A percentile compares a stretch with the other conserved stretches of the same genome.
These are phyloP conservation scores for Lipomyces oligophaga DNA, from an alignment of 805 yeast species.

Conservation along the genomic window DNA sequence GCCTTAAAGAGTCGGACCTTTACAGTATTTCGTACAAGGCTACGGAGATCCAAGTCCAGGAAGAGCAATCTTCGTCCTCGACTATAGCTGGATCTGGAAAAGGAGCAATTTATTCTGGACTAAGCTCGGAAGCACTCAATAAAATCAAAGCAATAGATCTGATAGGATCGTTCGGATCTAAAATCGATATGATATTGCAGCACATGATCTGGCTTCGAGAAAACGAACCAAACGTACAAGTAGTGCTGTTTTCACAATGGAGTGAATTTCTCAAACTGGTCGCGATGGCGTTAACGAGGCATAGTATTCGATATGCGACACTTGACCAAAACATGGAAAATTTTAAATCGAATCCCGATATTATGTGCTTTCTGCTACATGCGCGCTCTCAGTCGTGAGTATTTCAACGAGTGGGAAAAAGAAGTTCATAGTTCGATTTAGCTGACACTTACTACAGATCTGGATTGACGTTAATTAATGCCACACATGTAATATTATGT, in stretches of 20 bases:
- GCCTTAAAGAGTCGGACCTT: constrained; percentile 48
- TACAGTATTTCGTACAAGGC: constrained; percentile 65
- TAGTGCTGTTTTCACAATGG: constrained; percentile 90
- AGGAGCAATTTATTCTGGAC: constrained; percentile 32
- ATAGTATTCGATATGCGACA: constrained; percentile 56
- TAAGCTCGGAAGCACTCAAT: constrained; percentile 29
- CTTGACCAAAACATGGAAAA: constrained; percentile 39
- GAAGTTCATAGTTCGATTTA: background rate
- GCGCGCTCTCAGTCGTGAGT: constrained; percentile 73
- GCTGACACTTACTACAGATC: constrained; percentile 42
- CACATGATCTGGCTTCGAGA: constrained; percentile 62
- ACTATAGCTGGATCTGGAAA: background rate
- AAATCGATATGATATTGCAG: constrained; percentile 75
- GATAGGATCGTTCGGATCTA: constrained; percentile 67
- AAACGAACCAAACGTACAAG: constrained; percentile 62
- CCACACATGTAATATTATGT: constrained; percentile 85
- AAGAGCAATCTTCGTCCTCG: constrained; percentile 14
- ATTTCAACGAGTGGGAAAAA: background rate
- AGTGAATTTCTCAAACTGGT: constrained; percentile 64
- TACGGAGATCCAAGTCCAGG: constrained; percentile 40
- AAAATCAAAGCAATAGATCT: constrained; percentile 44
- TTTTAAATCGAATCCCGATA: constrained; percentile 39
- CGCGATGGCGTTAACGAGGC: constrained; percentile 58
- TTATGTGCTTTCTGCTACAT: constrained; percentile 82
- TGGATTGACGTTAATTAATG: constrained; percentile 86